Conservation (phyloP, 1,139 yeast species). For the Zygotorulaspora mrakii region DNA sequence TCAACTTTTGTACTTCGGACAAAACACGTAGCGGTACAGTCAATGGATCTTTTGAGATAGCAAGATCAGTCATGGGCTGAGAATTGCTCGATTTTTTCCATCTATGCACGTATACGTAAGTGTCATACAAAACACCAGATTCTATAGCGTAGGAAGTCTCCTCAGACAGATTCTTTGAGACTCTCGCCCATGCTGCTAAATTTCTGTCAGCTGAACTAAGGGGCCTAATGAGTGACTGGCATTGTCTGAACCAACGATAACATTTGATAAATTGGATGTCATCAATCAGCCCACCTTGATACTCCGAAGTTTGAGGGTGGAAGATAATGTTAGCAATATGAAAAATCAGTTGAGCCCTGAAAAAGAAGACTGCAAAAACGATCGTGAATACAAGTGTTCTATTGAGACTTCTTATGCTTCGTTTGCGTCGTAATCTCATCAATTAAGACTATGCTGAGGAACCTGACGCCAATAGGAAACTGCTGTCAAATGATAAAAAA, state of each 20-base stretch:
- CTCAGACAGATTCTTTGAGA: constrained; percentile 16
- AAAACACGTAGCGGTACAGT: constrained; percentile 16
- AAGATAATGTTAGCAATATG: constrained; percentile 9
- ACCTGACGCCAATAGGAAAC: background rate
- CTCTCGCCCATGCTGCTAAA: constrained; percentile 18
- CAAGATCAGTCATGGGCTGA: constrained; percentile 17
- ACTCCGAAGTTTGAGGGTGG: constrained; percentile 9
- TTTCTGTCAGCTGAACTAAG: constrained; percentile 3
- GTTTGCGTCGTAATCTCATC: constrained; percentile 15
- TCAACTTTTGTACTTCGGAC: constrained; percentile 15
- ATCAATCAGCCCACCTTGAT: constrained; percentile 18
- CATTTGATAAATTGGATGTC: constrained; percentile 20
- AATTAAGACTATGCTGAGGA: constrained; percentile 3
- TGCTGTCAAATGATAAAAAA: background rate
- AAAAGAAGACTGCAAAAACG: constrained; percentile 7
- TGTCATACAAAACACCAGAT: constrained; percentile 10
- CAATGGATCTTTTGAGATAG: constrained; percentile 19
- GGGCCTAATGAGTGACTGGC: constrained; percentile 13
- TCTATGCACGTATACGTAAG: constrained; percentile 19
- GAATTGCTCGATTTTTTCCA: constrained; percentile 3
- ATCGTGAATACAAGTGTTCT: constrained; percentile 10
- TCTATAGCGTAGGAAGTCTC: constrained; percentile 15
- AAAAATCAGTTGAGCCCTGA: constrained; percentile 8
- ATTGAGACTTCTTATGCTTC: constrained; percentile 8
- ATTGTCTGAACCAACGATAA: constrained; percentile 20